Evolutionary conservation across 441 rosid genomes (phyloP).

Genomic region (Raphanus hybrid): DNA sequence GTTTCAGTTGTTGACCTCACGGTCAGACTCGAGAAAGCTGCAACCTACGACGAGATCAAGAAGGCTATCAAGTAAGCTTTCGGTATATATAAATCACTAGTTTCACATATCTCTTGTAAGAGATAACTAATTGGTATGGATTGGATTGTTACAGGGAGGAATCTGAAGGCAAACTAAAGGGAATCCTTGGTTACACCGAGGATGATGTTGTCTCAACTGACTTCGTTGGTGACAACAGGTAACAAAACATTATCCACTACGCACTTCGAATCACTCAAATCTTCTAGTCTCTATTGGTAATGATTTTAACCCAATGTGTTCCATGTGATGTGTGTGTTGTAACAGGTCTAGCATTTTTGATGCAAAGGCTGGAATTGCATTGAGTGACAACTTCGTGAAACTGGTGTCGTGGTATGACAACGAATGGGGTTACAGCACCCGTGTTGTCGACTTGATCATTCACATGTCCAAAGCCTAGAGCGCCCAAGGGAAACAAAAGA

Average conservation of each 20-base stretch:
- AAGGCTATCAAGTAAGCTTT: conserved; percentile 67
- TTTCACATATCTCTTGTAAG: neutral
- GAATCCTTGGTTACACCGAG: conserved; percentile 67
- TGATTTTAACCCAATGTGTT: neutral
- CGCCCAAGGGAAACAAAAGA: neutral
- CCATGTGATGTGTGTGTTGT: neutral
- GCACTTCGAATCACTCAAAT: neutral
- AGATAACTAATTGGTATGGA: neutral
- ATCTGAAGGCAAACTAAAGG: conserved; percentile 67
- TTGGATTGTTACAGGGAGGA: conserved; percentile 50
- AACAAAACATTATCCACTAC: neutral
- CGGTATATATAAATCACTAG: neutral
- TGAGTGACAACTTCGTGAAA: conserved; percentile 57
- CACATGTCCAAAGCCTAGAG: conserved; percentile 54
- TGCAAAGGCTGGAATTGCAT: conserved; percentile 79
- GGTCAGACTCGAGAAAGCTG: conserved; percentile 79
- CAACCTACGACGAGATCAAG: conserved; percentile 74
- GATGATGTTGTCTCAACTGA: conserved; percentile 77
- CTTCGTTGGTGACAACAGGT: conserved; percentile 70
- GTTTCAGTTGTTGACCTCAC: conserved; percentile 92
- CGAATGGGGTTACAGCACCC: conserved; percentile 75
- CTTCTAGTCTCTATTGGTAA: neutral
- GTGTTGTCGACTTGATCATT: conserved; percentile 70
- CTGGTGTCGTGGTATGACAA: conserved; percentile 74
- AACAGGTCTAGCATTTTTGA: conserved; percentile 75